phyloP scores from a whole-genome alignment of 306 rosid species.

The Cucumis sativus region Cucumber_9930_V3 NC_026657.2:9397001-9397500 shows the following conservation, averaged over 20 bases:
- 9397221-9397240: not conserved
- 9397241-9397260: not conserved
- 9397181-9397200: not conserved
- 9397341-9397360: too few relatives aligned
- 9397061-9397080: not conserved
- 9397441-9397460: not conserved
- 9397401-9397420: too few relatives aligned
- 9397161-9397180: not conserved
- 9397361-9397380: too few relatives aligned
- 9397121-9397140: slow-evolving; percentile 2
- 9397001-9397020: not conserved
- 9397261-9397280: not conserved
- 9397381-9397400: too few relatives aligned
- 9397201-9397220: not conserved
- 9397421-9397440: too few relatives aligned
- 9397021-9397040: not conserved
- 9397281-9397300: not conserved
- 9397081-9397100: not conserved
- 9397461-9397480: not conserved
- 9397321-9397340: not conserved
- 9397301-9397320: too few relatives aligned
- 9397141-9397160: not conserved
- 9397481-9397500: not conserved
- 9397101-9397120: slow-evolving; percentile 3
- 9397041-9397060: not conserved